Evolutionary conservation across 2,329 filamentous ascomycete species (phyloP).

Genomic region (Cyphellophora europaea): DNA sequence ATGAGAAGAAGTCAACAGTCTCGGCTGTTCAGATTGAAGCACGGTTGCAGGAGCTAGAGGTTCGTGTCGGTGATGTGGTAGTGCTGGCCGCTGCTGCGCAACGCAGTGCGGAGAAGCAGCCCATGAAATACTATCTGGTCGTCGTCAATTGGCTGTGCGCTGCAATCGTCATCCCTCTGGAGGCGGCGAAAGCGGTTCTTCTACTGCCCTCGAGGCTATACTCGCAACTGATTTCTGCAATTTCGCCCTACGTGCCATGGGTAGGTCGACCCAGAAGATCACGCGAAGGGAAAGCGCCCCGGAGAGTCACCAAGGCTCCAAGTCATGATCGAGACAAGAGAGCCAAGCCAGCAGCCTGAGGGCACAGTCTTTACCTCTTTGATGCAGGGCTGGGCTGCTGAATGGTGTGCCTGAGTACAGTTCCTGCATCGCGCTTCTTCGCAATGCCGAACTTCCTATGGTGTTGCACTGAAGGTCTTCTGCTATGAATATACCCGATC

Average conservation of each 20-base stretch:
- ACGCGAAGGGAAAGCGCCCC: conserved; percentile 6
- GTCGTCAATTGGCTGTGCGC: conserved; percentile 28
- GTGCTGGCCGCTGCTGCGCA: conserved; percentile 67
- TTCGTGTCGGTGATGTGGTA: conserved; percentile 64
- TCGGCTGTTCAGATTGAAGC: conserved; percentile 68
- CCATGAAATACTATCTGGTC: conserved; percentile 20
- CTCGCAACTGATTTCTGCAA: conserved; percentile 5
- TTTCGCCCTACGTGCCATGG: conserved; percentile 6
- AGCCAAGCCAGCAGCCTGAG: background rate
- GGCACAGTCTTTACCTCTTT: no score
- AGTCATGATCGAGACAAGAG: conserved; percentile 10
- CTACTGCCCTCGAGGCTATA: conserved; percentile 23
- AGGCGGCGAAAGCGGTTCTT: conserved; percentile 22
- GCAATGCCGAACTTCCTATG: no score
- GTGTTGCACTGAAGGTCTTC: no score
- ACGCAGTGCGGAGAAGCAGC: conserved; percentile 17
- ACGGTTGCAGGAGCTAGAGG: conserved; percentile 62
- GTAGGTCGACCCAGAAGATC: conserved; percentile 2
- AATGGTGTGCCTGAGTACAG: no score
- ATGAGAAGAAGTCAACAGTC: conserved; percentile 78
- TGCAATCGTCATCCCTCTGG: conserved; percentile 26
- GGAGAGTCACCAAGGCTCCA: conserved; percentile 2
- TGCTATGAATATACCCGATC: no score
- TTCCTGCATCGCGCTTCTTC: no score
- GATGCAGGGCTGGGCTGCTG: no score